Base-by-base conservation (phyloP, 148 eudicot genomes). In the Pharnaceum exiguum region DNA sequence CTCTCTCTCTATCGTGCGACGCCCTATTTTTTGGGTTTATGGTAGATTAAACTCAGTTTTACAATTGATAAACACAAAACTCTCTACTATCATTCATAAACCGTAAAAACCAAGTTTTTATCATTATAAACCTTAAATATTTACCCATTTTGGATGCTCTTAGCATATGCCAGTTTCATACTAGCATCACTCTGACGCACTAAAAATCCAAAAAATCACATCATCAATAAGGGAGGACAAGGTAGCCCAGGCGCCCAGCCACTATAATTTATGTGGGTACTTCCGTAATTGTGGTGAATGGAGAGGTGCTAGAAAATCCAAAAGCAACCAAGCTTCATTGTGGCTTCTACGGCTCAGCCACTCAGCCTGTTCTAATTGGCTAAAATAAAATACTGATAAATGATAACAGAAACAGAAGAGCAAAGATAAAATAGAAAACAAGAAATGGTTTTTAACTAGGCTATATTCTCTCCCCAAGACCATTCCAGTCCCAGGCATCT, bases 181-280 rank as follows among this genome's bases (percentile, higher is more conserved):
- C 52, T 57, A 48, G 42, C 70, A 57, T 57, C 55, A 57, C 46
- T 19, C 13, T 66, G 51, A 66, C 57, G 57, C 55, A 19, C 10
- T 50, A 44, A 28, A 22, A 27, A 44, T 29, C 16, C 47, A 66
- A 46, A 35, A 35, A 25, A 29, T 12, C 10, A 18, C 6, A 33
- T 0, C 53, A 46, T 49, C 55, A 33, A n/a, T n/a, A n/a, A n/a
- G n/a, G n/a, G n/a, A n/a, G n/a, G n/a, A n/a, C n/a, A n/a, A n/a
- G n/a, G n/a, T n/a, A n/a, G n/a, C n/a, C n/a, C n/a, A n/a, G n/a
- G n/a, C n/a, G n/a, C n/a, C n/a, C n/a, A n/a, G n/a, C n/a, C n/a
- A n/a, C n/a, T n/a, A n/a, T n/a, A n/a, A n/a, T n/a, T n/a, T n/a
- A n/a, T n/a, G n/a, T n/a, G n/a, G n/a, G n/a, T n/a, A n/a, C 19